Conservation (phyloP, 2,329 filamentous ascomycete species). For the Emmonsiellopsis sp. region DNA sequence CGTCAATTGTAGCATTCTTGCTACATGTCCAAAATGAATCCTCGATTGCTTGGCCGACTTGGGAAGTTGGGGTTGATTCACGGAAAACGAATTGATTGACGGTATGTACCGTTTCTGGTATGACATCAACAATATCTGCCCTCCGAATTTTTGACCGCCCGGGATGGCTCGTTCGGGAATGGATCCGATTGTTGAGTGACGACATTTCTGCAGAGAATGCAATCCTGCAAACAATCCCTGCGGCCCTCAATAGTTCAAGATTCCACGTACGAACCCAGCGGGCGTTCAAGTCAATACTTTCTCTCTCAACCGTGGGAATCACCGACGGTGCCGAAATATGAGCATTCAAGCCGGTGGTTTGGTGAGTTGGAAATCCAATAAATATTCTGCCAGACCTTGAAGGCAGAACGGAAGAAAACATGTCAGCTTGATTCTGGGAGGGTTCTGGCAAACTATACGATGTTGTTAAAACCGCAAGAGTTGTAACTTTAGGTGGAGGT, state of each 20-base stretch:
- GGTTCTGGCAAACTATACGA: constrained; percentile 74
- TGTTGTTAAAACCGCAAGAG: constrained; percentile 78
- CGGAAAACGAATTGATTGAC: constrained; percentile 80
- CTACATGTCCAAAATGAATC: constrained; percentile 95
- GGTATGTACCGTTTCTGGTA: constrained; percentile 72
- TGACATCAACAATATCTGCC: constrained; percentile 55
- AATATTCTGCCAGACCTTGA: constrained; percentile 86
- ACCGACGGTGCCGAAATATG: constrained; percentile 94
- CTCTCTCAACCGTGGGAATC: constrained; percentile 93
- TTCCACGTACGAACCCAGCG: constrained; percentile 95
- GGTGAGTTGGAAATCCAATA: constrained; percentile 94
- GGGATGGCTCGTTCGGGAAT: constrained; percentile 27
- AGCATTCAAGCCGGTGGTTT: constrained; percentile 87
- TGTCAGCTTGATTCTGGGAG: constrained; percentile 51
- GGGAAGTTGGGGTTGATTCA: constrained; percentile 78
- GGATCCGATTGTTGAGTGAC: constrained; percentile 56
- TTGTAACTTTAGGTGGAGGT: constrained; percentile 79
- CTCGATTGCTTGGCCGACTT: constrained; percentile 79
- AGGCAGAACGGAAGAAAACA: constrained; percentile 85
- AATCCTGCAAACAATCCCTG: constrained; percentile 80
- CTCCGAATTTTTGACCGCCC: constrained; percentile 47
- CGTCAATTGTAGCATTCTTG: constrained; percentile 69
- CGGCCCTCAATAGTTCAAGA: constrained; percentile 78
- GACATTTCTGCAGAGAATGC: constrained; percentile 83
- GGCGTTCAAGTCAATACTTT: constrained; percentile 93